Base-by-base conservation (phyloP, 1,284 basidiomycete genomes). In the Naganishia albida region DNA sequence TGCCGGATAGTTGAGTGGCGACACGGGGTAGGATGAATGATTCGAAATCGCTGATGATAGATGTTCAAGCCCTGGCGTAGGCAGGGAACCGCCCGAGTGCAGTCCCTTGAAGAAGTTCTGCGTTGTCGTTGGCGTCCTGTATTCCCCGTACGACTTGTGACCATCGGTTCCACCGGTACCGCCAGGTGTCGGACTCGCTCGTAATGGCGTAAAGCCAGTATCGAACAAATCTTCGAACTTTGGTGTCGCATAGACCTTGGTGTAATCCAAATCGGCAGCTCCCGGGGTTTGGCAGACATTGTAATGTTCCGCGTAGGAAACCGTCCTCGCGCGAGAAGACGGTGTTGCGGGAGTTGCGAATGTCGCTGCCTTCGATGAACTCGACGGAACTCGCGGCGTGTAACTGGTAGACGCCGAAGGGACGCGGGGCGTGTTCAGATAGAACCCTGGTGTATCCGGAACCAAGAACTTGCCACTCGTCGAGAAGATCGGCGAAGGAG, bases 201-300 rank as follows among this genome's bases (percentile, higher is more conserved):
- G 40, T 10, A 59, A 53, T 25, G 54, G 66, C n/a, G 55, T 64
- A 30, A 64, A 56, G 4, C 63, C 63, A 6, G 53, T 57, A 18
- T 67, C 66, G 52, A 65, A 68, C 25, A 68, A 56, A 46, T 68
- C 67, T 57, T 68, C 67, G 49, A 68, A 68, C 43, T 68, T 68
- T 28, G 67, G 67, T 30, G 67, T 68, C 20, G 67, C 64, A 26
- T 68, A 68, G 7, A 68, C 64, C 49, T 68, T 68, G 30, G 57
- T 54, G 59, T 68, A 68, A 28, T 68, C 67, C 8, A 50, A 28
- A 26, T 64, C 63, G 15, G 57, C 16, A n/a, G 62, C 67, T 6
- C 67, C 67, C 12, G 67, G 67, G 2, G 67, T 68, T 39, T 62
- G 63, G 20, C 67, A 68, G 2, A 68, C 63, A 30, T 68, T 68